These are phyloP conservation scores for Lodderomyces jiufengensis DNA, from an alignment of 1,139 yeast species.

Conservation along the genomic window DNA sequence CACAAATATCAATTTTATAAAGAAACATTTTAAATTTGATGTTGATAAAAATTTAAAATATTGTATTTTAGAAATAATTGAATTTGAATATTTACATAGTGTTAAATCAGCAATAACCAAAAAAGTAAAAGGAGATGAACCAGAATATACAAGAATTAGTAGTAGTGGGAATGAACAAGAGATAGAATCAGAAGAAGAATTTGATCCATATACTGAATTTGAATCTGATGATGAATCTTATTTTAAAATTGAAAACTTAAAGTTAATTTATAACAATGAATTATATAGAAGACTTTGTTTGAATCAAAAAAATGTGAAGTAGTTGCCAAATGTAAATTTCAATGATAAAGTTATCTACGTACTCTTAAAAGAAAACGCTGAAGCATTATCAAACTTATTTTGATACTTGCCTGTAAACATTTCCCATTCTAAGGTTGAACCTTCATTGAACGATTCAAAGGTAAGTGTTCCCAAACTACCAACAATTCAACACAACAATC, in stretches of 20 bases:
- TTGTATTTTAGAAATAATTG: slow-evolving; percentile 2
- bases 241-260: slow-evolving; percentile 1
- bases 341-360: no score
- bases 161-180: neutral
- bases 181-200: slow-evolving; percentile 2
- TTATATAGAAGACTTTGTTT: slow-evolving; percentile 1
- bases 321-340: no score
- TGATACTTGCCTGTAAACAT: no score
- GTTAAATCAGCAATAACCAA: slow-evolving; percentile 2
- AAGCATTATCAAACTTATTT: no score
- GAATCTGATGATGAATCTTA: neutral
- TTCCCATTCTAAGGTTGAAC: no score
- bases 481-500: no score
- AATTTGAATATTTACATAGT: slow-evolving; percentile 3
- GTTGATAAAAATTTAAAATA: neutral
- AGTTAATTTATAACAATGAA: slow-evolving; percentile 4
- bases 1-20: neutral
- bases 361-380: no score
- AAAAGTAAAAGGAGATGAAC: neutral
- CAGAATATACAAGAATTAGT: no score
- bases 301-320: no score
- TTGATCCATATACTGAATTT: neutral
- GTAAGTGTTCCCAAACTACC: no score
- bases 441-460: no score
- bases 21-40: slow-evolving; percentile 1